A percentile compares a stretch with the other conserved stretches of the same genome.
These are phyloP conservation scores for Camellia lanceoleosa DNA, from an alignment of 148 eudicot genomes.

Conservation along the genomic window DNA sequence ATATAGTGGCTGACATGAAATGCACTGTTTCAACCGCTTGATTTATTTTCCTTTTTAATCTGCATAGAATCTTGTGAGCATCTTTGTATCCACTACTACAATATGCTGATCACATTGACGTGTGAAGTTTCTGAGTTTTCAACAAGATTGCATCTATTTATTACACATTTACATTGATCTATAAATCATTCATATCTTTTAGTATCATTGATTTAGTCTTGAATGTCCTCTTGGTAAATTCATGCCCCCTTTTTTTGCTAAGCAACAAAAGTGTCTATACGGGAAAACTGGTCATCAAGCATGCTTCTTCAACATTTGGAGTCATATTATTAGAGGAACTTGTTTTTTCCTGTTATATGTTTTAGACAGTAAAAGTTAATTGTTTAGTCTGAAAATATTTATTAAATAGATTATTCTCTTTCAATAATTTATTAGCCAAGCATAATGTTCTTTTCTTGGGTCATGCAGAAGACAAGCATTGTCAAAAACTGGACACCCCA, in stretches of 20 bases:
- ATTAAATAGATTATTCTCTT: neutral
- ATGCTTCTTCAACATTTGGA: neutral
- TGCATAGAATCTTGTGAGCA: neutral
- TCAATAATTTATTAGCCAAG: neutral
- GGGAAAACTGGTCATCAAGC: neutral
- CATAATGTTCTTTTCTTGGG: conserved; percentile 13
- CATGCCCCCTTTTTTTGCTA: neutral
- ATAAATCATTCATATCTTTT: neutral
- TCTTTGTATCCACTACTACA: neutral
- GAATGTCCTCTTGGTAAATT: neutral
- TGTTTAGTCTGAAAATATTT: neutral
- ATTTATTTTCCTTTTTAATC: neutral
- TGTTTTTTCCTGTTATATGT: neutral
- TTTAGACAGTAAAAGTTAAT: neutral
- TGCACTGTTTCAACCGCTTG: conserved; percentile 3
- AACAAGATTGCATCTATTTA: neutral
- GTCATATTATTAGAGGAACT: neutral
- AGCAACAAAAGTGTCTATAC: neutral
- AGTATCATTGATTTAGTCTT: neutral
- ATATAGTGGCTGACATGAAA: neutral
- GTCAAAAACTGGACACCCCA: conserved; percentile 31
- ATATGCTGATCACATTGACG: neutral
- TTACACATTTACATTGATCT: neutral
- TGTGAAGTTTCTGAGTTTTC: neutral
- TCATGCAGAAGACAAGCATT: conserved; percentile 42